Base-by-base conservation (phyloP, 2,329 filamentous ascomycete genomes). In the Claviceps sp. region DNA sequence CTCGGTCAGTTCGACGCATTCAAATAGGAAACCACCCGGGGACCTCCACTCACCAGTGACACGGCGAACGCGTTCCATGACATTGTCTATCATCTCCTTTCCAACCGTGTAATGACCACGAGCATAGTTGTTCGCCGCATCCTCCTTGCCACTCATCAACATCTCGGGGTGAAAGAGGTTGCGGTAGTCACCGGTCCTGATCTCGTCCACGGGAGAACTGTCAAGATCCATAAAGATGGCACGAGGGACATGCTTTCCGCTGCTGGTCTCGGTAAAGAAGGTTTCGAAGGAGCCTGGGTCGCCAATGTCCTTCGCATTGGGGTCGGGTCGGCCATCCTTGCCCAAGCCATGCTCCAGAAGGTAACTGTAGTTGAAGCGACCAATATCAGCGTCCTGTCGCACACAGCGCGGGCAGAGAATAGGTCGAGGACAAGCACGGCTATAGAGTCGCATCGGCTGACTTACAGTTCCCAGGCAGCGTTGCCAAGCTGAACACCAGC, bases 91-190 rank as follows among this genome's bases (percentile, higher is more conserved):
- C 78, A 85, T 82, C 73, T 86, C 82, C 76, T 86, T 86, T 71
- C 83, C 83, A 61, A 86, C 81, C 60, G 83, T 86, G 71, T 86
- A 86, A 72, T 86, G 82, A 53, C 83, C 83, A 72, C 82, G 82
- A 60, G 83, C 83, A 63, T 86, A 86, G 75, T 86, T 86, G 73
- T 86, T 86, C 71, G 82, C 81, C 54, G 83, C 82, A 77, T 86
- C 83, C 68, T 86, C 83, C 76, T 86, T 86, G 70, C 82, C 82
- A 67, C 78, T 85, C 65, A 86, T 80, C 64, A 86, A 69, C 60
- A 82, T 74, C 73, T 86, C 82, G 46, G 82, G 82, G 70, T 86
- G 82, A 75, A 85, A 86, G 55, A 86, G 77, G 64, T 82, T 75
- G 61, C 81, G 79, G 71, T 85, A 86, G 58, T 62, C 56, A 55